Evolutionary conservation across 1,284 basidiomycete species (phyloP).

Genomic region (Cryptococcus deneoformans): DNA sequence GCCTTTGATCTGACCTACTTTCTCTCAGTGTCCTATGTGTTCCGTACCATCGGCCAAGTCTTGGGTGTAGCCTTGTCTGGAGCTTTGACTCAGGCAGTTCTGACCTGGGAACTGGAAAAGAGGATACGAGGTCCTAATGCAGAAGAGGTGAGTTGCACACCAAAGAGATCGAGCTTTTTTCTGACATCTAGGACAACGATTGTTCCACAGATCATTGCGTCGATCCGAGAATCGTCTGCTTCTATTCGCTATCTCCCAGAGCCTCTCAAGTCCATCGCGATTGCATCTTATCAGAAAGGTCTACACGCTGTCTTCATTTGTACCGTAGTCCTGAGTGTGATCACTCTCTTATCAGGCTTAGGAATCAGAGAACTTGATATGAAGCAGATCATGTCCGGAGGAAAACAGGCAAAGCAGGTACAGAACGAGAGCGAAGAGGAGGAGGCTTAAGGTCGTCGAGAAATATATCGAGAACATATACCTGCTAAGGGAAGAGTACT

Average conservation of each 20-base stretch:
- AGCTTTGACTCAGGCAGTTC: conserved; percentile 71
- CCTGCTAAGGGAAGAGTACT: too few species aligned
- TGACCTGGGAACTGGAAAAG: conserved; percentile 63
- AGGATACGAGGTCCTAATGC: conserved; percentile 72
- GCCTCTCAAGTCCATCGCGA: conserved; percentile 62
- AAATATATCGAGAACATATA: too few species aligned
- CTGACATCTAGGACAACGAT: conserved; percentile 1
- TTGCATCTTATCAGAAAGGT: conserved; percentile 77
- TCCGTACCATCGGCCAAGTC: conserved; percentile 86
- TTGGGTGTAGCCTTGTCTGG: conserved; percentile 82
- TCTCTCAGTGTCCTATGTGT: conserved; percentile 75
- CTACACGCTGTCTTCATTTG: conserved; percentile 82
- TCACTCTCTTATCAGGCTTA: conserved; percentile 31
- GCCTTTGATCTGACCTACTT: background rate
- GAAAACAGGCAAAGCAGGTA: background rate
- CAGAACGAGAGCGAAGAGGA: conserved; percentile 4
- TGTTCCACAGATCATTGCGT: conserved; percentile 48
- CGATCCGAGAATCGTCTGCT: conserved; percentile 71
- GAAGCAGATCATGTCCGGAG: conserved; percentile 9
- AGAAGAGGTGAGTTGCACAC: conserved; percentile 57
- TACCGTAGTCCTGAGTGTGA: conserved; percentile 53
- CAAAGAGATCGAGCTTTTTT: background rate
- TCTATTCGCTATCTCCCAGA: conserved; percentile 72
- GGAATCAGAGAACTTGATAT: conserved; percentile 40
- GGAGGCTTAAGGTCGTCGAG: background rate